Percentiles rank a stretch among this genome's conserved stretches.
phyloP scores from a whole-genome alignment of 805 yeast species.

The Suhomyces vadensis region DNA sequence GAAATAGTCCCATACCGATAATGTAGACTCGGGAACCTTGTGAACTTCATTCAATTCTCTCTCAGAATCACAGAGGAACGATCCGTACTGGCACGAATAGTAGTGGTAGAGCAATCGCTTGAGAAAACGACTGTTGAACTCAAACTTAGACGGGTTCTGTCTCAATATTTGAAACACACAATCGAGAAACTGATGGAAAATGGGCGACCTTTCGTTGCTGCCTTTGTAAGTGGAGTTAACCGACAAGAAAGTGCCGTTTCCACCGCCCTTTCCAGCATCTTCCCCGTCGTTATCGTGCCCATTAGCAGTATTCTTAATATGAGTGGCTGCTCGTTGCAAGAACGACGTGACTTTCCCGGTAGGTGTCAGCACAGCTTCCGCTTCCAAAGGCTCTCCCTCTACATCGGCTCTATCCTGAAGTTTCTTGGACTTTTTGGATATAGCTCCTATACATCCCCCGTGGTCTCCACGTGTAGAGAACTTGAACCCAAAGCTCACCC shows the following conservation, averaged over 20 bases:
- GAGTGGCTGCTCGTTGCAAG: constrained; percentile 42
- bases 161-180: constrained; percentile 76
- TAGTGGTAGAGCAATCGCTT: constrained; percentile 83
- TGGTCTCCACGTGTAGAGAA: constrained; percentile 84
- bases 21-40: constrained; percentile 49
- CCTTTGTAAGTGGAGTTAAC: constrained; percentile 37
- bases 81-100: constrained; percentile 93
- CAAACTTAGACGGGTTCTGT: constrained; percentile 74
- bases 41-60: constrained; percentile 47
- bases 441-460: constrained; percentile 51
- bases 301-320: constrained; percentile 40
- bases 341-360: constrained; percentile 35
- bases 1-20: constrained; percentile 94
- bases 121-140: constrained; percentile 85
- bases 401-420: constrained; percentile 1
- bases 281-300: constrained; percentile 9
- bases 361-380: neutral
- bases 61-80: constrained; percentile 79
- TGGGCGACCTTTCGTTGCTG: constrained; percentile 62
- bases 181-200: constrained; percentile 92
- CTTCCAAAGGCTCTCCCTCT: neutral
- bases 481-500: constrained; percentile 93
- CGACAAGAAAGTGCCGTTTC: constrained; percentile 22
- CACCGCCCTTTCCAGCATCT: constrained; percentile 18
- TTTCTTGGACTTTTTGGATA: constrained; percentile 22